Conservation (phyloP, 192 early-diverging fungal species). For the Thoreauomyces humboldtii region DNA sequence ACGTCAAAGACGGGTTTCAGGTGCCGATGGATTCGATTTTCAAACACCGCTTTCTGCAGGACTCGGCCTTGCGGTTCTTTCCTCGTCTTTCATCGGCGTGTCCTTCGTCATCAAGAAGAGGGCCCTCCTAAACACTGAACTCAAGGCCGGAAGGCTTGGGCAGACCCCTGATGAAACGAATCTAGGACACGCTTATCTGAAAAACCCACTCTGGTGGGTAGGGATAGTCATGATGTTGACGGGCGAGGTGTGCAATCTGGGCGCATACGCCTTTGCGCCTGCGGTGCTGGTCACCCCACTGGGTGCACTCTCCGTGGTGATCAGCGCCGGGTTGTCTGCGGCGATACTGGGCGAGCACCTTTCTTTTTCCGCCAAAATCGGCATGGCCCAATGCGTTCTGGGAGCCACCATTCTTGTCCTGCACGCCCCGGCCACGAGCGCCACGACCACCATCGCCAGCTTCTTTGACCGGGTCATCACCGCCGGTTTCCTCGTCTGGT, state of each 20-base stretch:
- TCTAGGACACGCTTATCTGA: slow-evolving; percentile 82
- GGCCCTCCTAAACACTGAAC: slow-evolving; percentile 60
- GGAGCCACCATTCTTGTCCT: slow-evolving; percentile 58
- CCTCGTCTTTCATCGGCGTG: slow-evolving; percentile 83
- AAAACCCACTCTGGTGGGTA: slow-evolving; percentile 87
- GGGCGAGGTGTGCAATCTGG: slow-evolving; percentile 95
- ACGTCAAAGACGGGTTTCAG: no score
- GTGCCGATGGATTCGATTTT: no score
- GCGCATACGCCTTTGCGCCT: slow-evolving; percentile 94
- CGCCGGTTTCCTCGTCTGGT: slow-evolving; percentile 28
- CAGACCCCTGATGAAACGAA: slow-evolving; percentile 29
- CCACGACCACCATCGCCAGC: slow-evolving; percentile 37
- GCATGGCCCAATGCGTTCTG: slow-evolving; percentile 63
- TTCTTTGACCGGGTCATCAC: slow-evolving; percentile 40
- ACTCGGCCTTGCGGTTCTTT: slow-evolving; percentile 83
- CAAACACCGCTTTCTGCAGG: no score
- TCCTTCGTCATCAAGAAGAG: slow-evolving; percentile 94
- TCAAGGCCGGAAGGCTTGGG: background rate
- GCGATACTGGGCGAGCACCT: slow-evolving; percentile 64
- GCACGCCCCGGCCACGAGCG: slow-evolving; percentile 42
- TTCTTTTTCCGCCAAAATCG: slow-evolving; percentile 62
- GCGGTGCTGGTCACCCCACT: slow-evolving; percentile 95
- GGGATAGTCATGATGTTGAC: slow-evolving; percentile 89
- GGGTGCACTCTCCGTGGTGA: slow-evolving; percentile 87
- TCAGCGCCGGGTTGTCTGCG: slow-evolving; percentile 65